Evolutionary conservation across 139 green algal species (phyloP), one percentile per base, ranked within the genome.

Genomic region (Chlamydomonas applanata): DNA sequence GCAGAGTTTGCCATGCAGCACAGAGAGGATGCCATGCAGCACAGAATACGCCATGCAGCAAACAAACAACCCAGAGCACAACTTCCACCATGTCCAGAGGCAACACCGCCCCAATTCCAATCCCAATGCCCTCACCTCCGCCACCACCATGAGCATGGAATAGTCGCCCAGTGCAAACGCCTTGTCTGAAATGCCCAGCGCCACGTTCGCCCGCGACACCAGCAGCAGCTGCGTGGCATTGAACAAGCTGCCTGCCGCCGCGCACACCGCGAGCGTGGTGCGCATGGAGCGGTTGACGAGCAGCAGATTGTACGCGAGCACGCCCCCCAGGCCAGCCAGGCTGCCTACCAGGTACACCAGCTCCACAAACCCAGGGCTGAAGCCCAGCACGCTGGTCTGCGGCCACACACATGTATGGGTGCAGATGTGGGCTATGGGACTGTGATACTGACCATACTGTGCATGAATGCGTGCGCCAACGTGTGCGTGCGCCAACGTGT

Each of bases 161-260:
- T 83, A 88, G 82, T 97, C 93, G 0, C 82, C 89, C 72, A 97
- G 59, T 29, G 87, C 86, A 75, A 97, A 97, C 13, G 86, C 65
- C 74, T 93, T 71, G 81, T 96, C 77, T 40, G 62, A 83, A 24
- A 96, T 88, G 4, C 82, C 71, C 54, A 83, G 54, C 49, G 62
- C 20, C 44, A 33, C 62, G 67, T 90, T 90, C 22, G 66, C 0
- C 1, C 84, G 75, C 56, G 69, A 61, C 29, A 80, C 74, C 46
- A 80, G 66, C 36, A 74, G 25, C 34, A 80, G 53, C 85, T 96
- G 91, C 27, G 91, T 95, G 27, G 88, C 59, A 27, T 84, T 83
- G 7, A 97, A 74, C 3, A 17, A 80, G 0, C 83, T 84, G 19
- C 91, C 91, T 1, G 86, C 17, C 0, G 93, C 14, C 1, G 88